Evolutionary conservation across 331 rosid genomes (phyloP), one percentile per base, ranked within the genome.

Genomic region (Phaseolus coccineus): DNA sequence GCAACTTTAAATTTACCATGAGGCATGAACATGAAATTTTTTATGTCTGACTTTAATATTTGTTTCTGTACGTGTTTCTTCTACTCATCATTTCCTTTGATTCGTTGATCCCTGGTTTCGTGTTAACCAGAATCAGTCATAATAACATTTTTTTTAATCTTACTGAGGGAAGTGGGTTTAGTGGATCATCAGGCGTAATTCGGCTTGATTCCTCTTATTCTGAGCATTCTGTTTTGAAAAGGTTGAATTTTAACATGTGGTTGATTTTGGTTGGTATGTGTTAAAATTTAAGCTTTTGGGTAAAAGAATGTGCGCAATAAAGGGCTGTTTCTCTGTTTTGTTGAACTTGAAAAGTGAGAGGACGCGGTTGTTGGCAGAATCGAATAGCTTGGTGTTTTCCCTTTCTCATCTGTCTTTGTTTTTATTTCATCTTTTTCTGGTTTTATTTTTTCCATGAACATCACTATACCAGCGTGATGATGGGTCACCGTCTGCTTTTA

Each of bases 271-370:
- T 28, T 1, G 48, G 47, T 28, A 31, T 74, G 4, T 42, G 35
- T 62, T 27, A 67, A 66, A 64, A 24, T 19, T 48, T 15, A 24
- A 69, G 57, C 22, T 19, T 19, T 19, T 19, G 27, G 31, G 10
- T 16, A 11, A 24, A 50, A 55, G 77, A 75, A 30, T 74, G 19
- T 47, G 25, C n/a, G 73, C 79, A 74, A 46, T 62, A 74, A 69
- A 68, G 33, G 39, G 24, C 10, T 77, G 44, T 58, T 85, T 72
- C 35, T 51, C 81, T 78, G 39, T 35, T 19, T 35, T 35, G 52
- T 81, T 61, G 48, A 52, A 42, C 46, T 8, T 64, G 64, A 27
- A 81, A 77, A 71, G 70, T 15, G 55, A 58, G 69, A 51, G 69
- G 72, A 74, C 33, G 25, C 3, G 14, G n/a, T 28, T 47, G 25